Evolutionary conservation across 306 rosid species (phyloP).

Genomic region (barrel medic (Medicago truncatula)): MtrunA17r5.0-ANR NC_053044.1:39819001-39819500

Average conservation of each 20-base stretch:
- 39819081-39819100: not conserved
- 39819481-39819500: too few relatives aligned
- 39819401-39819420: too few relatives aligned
- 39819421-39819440: too few relatives aligned
- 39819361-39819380: too few relatives aligned
- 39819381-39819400: too few relatives aligned
- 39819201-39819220: not conserved
- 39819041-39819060: not conserved
- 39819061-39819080: not conserved
- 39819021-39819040: not conserved
- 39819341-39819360: too few relatives aligned
- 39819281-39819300: not conserved
- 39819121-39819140: constrained; percentile 11
- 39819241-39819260: not conserved
- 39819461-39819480: too few relatives aligned
- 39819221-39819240: constrained; percentile 3
- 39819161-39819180: not conserved
- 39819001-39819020: not conserved
- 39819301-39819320: too few relatives aligned
- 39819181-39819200: not conserved
- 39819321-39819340: too few relatives aligned
- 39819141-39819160: not conserved
- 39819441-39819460: too few relatives aligned
- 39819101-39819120: constrained; percentile 1
- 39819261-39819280: not conserved